phyloP scores from a whole-genome alignment of 768 basidiomycete species.

The Tulasnella sp. region DNA sequence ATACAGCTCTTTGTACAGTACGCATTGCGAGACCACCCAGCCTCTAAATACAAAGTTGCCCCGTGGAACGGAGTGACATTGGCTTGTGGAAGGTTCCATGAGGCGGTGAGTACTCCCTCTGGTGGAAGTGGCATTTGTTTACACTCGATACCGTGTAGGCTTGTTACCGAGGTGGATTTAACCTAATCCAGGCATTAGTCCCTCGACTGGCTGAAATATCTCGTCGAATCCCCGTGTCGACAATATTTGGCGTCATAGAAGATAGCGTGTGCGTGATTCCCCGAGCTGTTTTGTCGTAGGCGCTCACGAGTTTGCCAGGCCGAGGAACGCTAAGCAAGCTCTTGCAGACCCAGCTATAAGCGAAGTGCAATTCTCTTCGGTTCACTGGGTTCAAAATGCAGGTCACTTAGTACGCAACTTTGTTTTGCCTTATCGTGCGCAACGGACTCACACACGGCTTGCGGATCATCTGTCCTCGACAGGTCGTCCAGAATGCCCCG shows the following conservation, averaged over 20 bases:
- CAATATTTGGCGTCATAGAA: not conserved
- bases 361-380: not conserved
- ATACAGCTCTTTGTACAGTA: slow-evolving; percentile 12
- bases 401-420: slow-evolving; percentile 7
- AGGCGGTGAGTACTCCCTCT: not conserved
- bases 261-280: not conserved
- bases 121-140: not conserved
- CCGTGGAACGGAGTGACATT: slow-evolving; percentile 13
- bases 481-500: slow-evolving; percentile 14
- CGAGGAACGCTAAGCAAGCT: not conserved
- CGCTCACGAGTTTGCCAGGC: not conserved
- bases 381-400: slow-evolving; percentile 7
- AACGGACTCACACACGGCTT: not conserved
- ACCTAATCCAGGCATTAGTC: not conserved
- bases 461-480: not conserved
- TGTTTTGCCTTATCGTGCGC: not conserved
- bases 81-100: slow-evolving; percentile 9
- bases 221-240: not conserved
- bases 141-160: not conserved
- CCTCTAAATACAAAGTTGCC: not conserved
- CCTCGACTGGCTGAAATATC: not conserved
- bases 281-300: not conserved
- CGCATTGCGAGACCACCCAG: slow-evolving; percentile 11
- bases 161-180: slow-evolving; percentile 8
- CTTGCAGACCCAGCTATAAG: not conserved